Evolutionary conservation across 345 rosid species (phyloP), one percentile per base, ranked within the genome.

Genomic region (Salix purpurea): DNA sequence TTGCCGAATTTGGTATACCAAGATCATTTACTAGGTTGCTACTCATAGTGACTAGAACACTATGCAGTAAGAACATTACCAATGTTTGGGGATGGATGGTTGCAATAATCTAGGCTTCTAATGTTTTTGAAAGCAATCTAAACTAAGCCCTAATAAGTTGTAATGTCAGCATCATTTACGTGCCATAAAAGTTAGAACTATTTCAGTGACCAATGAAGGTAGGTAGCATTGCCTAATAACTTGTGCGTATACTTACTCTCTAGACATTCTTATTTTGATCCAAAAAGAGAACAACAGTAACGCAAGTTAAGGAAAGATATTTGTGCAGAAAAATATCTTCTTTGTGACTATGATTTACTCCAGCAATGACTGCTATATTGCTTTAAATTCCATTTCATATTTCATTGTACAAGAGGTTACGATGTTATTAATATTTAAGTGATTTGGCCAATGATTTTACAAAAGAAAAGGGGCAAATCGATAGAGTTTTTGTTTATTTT

Each of bases 101-200:
- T 23, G 21, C 61, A 67, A 64, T 34, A 48, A 61, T 69, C 74
- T 34, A 14, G 67, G 70, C 24, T 7, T 61, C 44, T 46, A 24
- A 2, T 44, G 58, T 69, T 79, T 48, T 74, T 36, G 44, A 70
- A 74, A 48, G 69, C 48, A 44, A 42, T 52, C 28, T 32, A 26
- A 58, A n/a, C 67, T 15, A 19, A n/a, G 26, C 66, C 30, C 65
- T 69, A 52, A 44, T 48, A 42, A 28, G 65, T 19, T 72, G 56
- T 46, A 75, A 54, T 77, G 74, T 74, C 82, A 78, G 85, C 85
- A 67, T 37, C 40, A 12, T 54, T 75, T 78, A 61, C 65, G 80
- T 67, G 42, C 36, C 79, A 76, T 72, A 69, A 76, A 76, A 67
- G 69, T 67, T 54, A 50, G 9, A 19, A 76, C 76, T 80, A 48